Percentiles rank a stretch among this genome's conserved stretches.
Conservation (phyloP, 257 asterid species). For the Lycium ferocissimum region DNA sequence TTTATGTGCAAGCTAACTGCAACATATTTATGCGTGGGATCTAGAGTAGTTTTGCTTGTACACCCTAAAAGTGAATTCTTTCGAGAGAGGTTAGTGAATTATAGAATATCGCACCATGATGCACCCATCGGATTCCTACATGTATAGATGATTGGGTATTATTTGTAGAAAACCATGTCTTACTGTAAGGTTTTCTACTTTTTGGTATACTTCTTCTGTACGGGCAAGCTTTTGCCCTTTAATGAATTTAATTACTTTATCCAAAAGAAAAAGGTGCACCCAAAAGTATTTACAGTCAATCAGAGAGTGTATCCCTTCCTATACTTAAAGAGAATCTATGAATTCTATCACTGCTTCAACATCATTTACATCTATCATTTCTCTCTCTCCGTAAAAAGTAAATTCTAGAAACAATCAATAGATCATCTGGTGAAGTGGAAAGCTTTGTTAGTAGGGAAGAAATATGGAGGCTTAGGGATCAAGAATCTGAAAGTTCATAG, state of each 20-base stretch:
- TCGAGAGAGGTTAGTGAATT: not conserved
- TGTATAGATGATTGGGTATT: too few species aligned
- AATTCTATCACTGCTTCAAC: constrained; percentile 22
- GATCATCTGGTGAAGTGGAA: not conserved
- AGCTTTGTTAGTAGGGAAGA: too few species aligned
- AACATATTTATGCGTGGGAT: not conserved
- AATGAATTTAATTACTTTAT: too few species aligned
- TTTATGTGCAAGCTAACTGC: not conserved
- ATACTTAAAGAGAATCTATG: not conserved
- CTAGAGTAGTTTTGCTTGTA: constrained; percentile 22
- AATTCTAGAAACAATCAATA: not conserved
- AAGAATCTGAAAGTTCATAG: too few species aligned
- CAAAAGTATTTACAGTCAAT: not conserved
- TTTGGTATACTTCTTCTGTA: too few species aligned
- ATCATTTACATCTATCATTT: not conserved
- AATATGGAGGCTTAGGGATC: too few species aligned
- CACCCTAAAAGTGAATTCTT: not conserved
- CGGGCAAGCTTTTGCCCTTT: too few species aligned
- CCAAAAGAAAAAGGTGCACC: not conserved
- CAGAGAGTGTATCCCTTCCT: not conserved
- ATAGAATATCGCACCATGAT: not conserved
- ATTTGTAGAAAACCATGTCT: too few species aligned
- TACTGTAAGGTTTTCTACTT: too few species aligned
- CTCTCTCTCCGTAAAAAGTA: not conserved
- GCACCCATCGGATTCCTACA: too few species aligned